Evolutionary conservation across 495 filamentous ascomycete species (phyloP).

Genomic region (Xylaria bambusicola): DNA sequence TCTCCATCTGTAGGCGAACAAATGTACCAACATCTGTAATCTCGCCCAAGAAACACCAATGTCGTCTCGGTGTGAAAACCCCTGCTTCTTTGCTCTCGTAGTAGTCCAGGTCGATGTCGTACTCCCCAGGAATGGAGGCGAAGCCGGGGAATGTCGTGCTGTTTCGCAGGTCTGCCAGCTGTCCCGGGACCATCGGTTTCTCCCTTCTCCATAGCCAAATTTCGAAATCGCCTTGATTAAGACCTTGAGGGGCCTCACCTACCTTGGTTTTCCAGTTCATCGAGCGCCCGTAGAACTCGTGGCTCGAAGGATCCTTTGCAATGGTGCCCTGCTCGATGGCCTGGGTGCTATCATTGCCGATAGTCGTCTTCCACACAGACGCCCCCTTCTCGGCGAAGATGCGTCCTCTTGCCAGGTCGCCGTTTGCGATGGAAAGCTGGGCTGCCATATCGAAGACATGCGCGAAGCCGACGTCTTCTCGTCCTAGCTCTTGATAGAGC

Average conservation of each 20-base stretch:
- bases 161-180: slow-evolving; percentile 31
- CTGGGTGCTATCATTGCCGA: slow-evolving; percentile 23
- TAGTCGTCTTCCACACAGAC: slow-evolving; percentile 16
- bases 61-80: slow-evolving; percentile 16
- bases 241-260: slow-evolving; percentile 28
- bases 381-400: slow-evolving; percentile 38
- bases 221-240: slow-evolving; percentile 27
- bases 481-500: slow-evolving; percentile 23
- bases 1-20: slow-evolving; percentile 26
- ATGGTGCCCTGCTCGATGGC: slow-evolving; percentile 13
- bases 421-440: slow-evolving; percentile 36
- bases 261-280: slow-evolving; percentile 31
- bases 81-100: slow-evolving; percentile 21
- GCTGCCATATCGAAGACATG: slow-evolving; percentile 33
- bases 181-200: slow-evolving; percentile 24
- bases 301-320: slow-evolving; percentile 21
- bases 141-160: slow-evolving; percentile 31
- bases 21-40: slow-evolving; percentile 30
- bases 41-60: slow-evolving; percentile 41
- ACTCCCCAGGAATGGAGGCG: slow-evolving; percentile 26
- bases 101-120: slow-evolving; percentile 24
- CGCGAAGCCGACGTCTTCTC: slow-evolving; percentile 23
- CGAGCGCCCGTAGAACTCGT: slow-evolving; percentile 14
- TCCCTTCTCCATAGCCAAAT: slow-evolving; percentile 34
- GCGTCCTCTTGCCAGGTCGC: slow-evolving; percentile 38